These are phyloP conservation scores for Serendipita sp. DNA, from an alignment of 768 basidiomycete genomes.

Conservation along the genomic window DNA sequence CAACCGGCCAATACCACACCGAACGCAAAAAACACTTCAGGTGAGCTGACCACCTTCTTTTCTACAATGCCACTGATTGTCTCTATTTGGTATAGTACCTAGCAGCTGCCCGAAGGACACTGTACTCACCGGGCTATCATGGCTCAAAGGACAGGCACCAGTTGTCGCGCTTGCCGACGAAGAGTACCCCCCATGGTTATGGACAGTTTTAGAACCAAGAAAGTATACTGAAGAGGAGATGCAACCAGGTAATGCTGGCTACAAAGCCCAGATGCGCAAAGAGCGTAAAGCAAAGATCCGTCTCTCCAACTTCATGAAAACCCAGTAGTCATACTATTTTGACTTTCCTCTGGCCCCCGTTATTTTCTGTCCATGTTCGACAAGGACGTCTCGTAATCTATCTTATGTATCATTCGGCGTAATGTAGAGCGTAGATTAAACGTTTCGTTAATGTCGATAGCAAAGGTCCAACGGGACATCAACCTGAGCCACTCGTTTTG, in stretches of 20 bases:
- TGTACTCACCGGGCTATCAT: conserved; percentile 61
- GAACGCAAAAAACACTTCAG: background rate
- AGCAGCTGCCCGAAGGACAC: conserved; percentile 52
- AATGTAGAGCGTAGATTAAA: too few relatives aligned
- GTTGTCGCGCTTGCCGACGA: conserved; percentile 65
- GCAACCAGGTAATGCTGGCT: conserved; percentile 53
- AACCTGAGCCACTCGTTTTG: too few relatives aligned
- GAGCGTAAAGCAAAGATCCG: conserved; percentile 56
- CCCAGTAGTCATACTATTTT: conserved; percentile 29
- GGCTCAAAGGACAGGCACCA: conserved; percentile 65
- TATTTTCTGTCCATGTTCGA: background rate
- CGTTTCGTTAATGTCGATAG: too few relatives aligned
- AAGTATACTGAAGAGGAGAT: conserved; percentile 38
- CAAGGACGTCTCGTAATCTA: too few relatives aligned
- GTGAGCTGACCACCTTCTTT: too few relatives aligned
- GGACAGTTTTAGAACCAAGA: conserved; percentile 53
- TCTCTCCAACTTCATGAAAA: conserved; percentile 74
- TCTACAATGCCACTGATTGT: too few relatives aligned
- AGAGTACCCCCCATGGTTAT: conserved; percentile 80
- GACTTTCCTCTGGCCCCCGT: background rate
- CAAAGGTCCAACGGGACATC: too few relatives aligned
- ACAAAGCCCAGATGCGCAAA: conserved; percentile 34
- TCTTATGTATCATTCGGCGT: too few relatives aligned
- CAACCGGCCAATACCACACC: background rate
- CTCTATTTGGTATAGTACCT: background rate